Evolutionary conservation across 441 rosid species (phyloP).

Genomic region (Breynia disticha): DNA sequence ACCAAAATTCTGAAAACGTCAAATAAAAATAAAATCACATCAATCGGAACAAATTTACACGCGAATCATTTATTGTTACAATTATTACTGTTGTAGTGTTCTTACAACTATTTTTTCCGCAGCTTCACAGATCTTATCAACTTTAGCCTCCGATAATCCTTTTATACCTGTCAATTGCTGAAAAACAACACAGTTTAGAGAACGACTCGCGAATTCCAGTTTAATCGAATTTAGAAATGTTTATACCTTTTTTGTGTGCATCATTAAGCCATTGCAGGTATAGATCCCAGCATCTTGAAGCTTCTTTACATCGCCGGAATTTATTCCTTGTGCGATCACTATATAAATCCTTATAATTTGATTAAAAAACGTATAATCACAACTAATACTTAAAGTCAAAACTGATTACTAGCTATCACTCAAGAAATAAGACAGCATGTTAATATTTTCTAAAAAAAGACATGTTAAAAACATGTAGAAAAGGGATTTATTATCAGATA

Average conservation of each 20-base stretch:
- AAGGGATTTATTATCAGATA: too few relatives aligned
- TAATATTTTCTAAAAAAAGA: too few relatives aligned
- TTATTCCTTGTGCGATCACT: slow-evolving; percentile 80
- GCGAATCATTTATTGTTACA: not conserved
- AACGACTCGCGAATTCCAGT: not conserved
- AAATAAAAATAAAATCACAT: slow-evolving; percentile 1
- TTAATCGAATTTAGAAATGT: slow-evolving; percentile 3
- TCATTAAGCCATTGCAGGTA: slow-evolving; percentile 95
- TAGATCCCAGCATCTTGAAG: slow-evolving; percentile 93
- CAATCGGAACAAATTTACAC: slow-evolving; percentile 1
- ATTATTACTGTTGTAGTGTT: not conserved
- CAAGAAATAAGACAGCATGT: too few relatives aligned
- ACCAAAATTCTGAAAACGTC: slow-evolving; percentile 48
- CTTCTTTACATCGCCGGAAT: slow-evolving; percentile 89
- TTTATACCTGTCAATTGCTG: slow-evolving; percentile 89
- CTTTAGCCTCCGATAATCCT: slow-evolving; percentile 95
- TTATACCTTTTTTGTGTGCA: slow-evolving; percentile 81
- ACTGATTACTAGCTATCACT: too few relatives aligned
- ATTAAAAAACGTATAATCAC: too few relatives aligned
- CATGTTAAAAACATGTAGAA: too few relatives aligned
- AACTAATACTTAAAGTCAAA: too few relatives aligned
- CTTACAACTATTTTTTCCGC: slow-evolving; percentile 92
- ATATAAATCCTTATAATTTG: not conserved
- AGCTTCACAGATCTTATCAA: slow-evolving; percentile 94
- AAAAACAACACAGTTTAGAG: slow-evolving; percentile 6